phyloP scores from a whole-genome alignment of 2,329 filamentous ascomycete species.

The Chalara sp. region DNA sequence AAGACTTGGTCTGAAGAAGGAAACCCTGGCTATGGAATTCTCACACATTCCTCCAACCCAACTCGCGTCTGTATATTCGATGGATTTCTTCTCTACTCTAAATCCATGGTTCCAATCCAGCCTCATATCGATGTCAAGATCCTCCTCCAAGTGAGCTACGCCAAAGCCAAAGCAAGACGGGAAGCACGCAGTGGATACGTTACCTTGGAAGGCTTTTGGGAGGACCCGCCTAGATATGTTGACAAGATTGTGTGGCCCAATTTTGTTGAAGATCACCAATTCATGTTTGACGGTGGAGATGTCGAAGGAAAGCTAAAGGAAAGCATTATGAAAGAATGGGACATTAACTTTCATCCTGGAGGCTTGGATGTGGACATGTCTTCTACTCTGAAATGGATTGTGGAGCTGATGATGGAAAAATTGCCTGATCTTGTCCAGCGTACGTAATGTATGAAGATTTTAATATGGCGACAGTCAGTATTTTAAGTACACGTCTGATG shows the following conservation, averaged over 20 bases:
- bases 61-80: constrained; percentile 66
- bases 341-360: constrained; percentile 42
- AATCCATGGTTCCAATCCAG: constrained; percentile 43
- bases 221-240: constrained; percentile 89
- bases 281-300: constrained; percentile 67
- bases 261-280: constrained; percentile 74
- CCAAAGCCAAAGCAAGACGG: constrained; percentile 55
- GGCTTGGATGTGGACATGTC: constrained; percentile 51
- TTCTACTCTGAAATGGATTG: constrained; percentile 60
- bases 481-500: no score
- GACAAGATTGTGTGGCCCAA: constrained; percentile 95
- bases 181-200: constrained; percentile 70
- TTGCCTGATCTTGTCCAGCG: constrained; percentile 17
- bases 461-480: no score
- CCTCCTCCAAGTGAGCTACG: constrained; percentile 66
- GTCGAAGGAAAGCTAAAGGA: constrained; percentile 49
- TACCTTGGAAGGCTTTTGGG: constrained; percentile 86
- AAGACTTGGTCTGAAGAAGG: constrained; percentile 38
- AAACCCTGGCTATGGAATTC: constrained; percentile 37
- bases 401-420: constrained; percentile 48
- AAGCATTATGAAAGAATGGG: constrained; percentile 36
- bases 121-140: constrained; percentile 66
- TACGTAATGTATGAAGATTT: not conserved
- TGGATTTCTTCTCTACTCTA: constrained; percentile 78
- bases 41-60: constrained; percentile 6